Base-by-base conservation (phyloP, 2,329 filamentous ascomycete species). In the Capronia epimyces region DNA sequence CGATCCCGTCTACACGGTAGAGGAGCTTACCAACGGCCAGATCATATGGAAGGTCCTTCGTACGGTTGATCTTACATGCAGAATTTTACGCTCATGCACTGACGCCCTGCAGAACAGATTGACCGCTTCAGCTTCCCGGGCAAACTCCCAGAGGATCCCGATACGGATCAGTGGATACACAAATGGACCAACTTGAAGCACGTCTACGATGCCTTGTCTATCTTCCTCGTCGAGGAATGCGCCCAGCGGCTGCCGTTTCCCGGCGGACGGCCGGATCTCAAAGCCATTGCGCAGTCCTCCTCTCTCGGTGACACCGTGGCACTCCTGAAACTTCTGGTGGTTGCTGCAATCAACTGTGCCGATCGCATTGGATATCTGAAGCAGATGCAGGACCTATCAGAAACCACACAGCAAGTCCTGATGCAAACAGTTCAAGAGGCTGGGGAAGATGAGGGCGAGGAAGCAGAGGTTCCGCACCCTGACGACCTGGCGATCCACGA, bases 291-390 rank as follows among this genome's bases (percentile, higher is more conserved):
- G 12, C 71, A 73, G 53, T 68, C 69, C 45, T 66, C 65, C 16
- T 69, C 71, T 21, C 59, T 66, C 25, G 68, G 68, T 50, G 71
- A 74, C 58, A 68, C 67, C 40, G 68, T 72, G 49, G 71, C 84
- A 71, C 71, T 86, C 44, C 70, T 86, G 36, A 80, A 80, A 52
- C 72, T 85, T 49, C 75, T 85, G 63, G 71, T 86, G 18, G 76
- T 82, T 50, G 76, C 75, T n/a, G 80, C 80, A 21, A 77, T 82
- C 56, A 75, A 77, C 63, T 81, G 81, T 10, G 75, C 79, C 21
- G 76, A 80, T 47, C 66, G 69, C 13, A 75, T 75, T 50, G 71
- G 73, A 27, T 82, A 81, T 62, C 73, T 84, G 50, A 66, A 67
- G 39, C 72, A 68, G 37, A 69, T 75, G 55, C 70, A 71, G 57